phyloP scores from a whole-genome alignment of 192 early-diverging fungal genomes.

The Linnemannia exigua region DNA sequence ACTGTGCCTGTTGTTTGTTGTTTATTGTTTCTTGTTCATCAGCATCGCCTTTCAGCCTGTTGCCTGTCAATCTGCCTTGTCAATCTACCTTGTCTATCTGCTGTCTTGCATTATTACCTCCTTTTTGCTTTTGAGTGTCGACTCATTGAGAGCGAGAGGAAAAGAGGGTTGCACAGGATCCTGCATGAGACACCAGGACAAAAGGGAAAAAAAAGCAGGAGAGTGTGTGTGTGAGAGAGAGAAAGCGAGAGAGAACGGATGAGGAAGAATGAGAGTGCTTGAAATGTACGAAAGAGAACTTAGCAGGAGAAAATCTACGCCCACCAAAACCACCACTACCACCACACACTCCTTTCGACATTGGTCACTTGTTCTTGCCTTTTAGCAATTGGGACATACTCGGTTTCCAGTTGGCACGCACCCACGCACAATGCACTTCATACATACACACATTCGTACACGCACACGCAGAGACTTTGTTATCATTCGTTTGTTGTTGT shows the following conservation, averaged over 20 bases:
- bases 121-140: not conserved
- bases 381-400: too few species aligned
- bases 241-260: not conserved
- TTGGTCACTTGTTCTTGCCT: too few species aligned
- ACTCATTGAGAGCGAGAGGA: not conserved
- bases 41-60: not conserved
- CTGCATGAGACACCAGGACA: not conserved
- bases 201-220: not conserved
- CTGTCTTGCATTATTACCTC: not conserved
- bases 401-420: too few species aligned
- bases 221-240: not conserved
- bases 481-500: too few species aligned
- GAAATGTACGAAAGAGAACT: too few species aligned
- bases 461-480: too few species aligned
- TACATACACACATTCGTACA: too few species aligned
- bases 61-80: not conserved
- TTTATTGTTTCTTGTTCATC: not conserved
- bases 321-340: too few species aligned
- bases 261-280: too few species aligned
- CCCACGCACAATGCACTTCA: too few species aligned
- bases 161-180: not conserved
- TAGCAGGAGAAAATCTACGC: too few species aligned
- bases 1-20: not conserved
- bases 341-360: too few species aligned
- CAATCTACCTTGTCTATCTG: not conserved